Conservation (phyloP, 2,329 filamentous ascomycete species). For the Paecilomyces sp. region DNA sequence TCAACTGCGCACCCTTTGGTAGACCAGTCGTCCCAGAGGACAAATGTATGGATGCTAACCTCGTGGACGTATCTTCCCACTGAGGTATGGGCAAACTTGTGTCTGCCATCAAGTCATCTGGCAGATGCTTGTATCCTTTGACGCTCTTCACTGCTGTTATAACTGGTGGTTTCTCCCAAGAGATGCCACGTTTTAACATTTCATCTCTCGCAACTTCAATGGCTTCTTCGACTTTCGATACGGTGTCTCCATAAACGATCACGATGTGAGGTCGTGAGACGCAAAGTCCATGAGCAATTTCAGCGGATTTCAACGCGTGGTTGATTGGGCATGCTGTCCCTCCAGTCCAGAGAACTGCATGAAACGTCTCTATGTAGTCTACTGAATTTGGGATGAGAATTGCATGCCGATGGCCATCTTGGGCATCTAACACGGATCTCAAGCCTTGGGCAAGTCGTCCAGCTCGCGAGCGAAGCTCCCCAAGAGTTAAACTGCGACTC, state of each 20-base stretch:
- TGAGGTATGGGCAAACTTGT: constrained; percentile 29
- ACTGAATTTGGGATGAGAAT: constrained; percentile 41
- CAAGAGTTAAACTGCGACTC: constrained; percentile 39
- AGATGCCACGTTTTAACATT: constrained; percentile 17
- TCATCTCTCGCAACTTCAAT: constrained; percentile 22
- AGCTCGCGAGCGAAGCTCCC: constrained; percentile 34
- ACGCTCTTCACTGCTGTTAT: constrained; percentile 27
- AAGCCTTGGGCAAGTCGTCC: constrained; percentile 37
- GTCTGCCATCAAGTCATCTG: constrained; percentile 18
- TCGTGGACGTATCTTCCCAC: constrained; percentile 24
- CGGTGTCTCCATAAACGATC: constrained; percentile 30
- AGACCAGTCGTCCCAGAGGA: constrained; percentile 43
- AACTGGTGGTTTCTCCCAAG: constrained; percentile 28
- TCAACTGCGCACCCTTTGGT: constrained; percentile 48
- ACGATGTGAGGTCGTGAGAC: constrained; percentile 37
- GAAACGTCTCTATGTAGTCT: constrained; percentile 35
- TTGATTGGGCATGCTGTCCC: constrained; percentile 36
- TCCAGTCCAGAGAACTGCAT: constrained; percentile 34
- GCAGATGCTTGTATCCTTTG: constrained; percentile 12
- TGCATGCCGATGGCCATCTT: constrained; percentile 34
- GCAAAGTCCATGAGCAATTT: constrained; percentile 37
- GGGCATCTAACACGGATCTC: constrained; percentile 16
- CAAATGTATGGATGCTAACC: constrained; percentile 33
- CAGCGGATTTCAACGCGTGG: constrained; percentile 29
- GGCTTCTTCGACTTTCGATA: constrained; percentile 24